phyloP scores from a whole-genome alignment of 2,329 filamentous ascomycete genomes.

The Penicillium sp. region DNA sequence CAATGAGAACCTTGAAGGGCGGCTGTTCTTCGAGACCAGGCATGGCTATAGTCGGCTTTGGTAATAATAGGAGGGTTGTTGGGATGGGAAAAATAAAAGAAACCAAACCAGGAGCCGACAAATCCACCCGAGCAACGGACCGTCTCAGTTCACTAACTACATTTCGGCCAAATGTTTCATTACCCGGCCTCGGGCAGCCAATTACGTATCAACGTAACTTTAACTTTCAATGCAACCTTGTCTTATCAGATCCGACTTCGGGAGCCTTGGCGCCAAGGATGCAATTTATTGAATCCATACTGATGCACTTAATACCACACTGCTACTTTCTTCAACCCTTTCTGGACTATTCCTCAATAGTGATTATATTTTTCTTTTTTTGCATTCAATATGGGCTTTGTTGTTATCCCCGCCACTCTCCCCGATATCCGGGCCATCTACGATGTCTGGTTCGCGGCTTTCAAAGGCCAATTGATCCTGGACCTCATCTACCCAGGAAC shows the following conservation, averaged over 20 bases:
- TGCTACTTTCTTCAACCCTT: background rate
- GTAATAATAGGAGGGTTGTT: background rate
- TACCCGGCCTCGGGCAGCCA: background rate
- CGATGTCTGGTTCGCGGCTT: constrained; percentile 22
- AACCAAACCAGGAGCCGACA: background rate
- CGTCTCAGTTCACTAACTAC: background rate
- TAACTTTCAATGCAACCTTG: background rate
- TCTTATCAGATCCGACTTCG: constrained; percentile 11
- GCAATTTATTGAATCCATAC: background rate
- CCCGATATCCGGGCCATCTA: constrained; percentile 21
- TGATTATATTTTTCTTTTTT: background rate
- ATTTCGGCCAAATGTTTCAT: background rate
- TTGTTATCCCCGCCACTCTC: constrained; percentile 40
- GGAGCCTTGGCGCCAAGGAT: constrained; percentile 3
- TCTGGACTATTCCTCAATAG: background rate
- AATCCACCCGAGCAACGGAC: background rate
- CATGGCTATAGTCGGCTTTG: constrained; percentile 1
- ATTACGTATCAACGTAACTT: background rate
- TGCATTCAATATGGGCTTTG: constrained; percentile 36
- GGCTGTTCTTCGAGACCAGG: constrained; percentile 18
- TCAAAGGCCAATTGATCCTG: constrained; percentile 39
- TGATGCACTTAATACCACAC: background rate
- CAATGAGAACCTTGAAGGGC: constrained; percentile 57
- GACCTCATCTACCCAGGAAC: constrained; percentile 43
- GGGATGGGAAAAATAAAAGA: background rate